Evolutionary conservation across 2,329 filamentous ascomycete species (phyloP).

Genomic region (Clathrospora elynae): DNA sequence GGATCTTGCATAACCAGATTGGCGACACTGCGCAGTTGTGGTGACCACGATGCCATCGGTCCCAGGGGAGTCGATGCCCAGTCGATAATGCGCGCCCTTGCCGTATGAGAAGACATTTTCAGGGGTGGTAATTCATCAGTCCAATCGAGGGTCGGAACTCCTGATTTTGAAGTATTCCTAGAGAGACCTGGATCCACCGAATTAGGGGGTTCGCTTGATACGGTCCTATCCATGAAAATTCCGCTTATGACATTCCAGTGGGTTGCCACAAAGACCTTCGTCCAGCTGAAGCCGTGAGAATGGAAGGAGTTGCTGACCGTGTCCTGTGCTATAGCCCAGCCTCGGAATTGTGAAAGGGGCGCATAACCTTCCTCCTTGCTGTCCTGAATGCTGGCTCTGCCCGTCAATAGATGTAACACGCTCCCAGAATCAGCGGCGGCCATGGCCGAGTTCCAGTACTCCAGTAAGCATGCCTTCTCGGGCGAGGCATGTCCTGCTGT

Average conservation of each 20-base stretch:
- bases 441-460: conserved; percentile 34
- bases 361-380: not conserved
- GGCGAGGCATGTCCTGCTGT: not conserved
- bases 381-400: not conserved
- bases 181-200: not conserved
- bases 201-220: not conserved
- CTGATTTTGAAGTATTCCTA: conserved; percentile 8
- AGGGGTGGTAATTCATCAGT: conserved; percentile 21
- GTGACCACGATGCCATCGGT: conserved; percentile 71
- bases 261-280: conserved; percentile 17
- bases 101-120: conserved; percentile 14
- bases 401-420: conserved; percentile 16
- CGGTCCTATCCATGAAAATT: not conserved
- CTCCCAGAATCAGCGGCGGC: conserved; percentile 11
- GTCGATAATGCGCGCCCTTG: conserved; percentile 62
- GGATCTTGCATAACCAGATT: conserved; percentile 70
- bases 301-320: conserved; percentile 3
- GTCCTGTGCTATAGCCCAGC: conserved; percentile 19
- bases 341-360: conserved; percentile 18
- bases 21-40: conserved; percentile 73
- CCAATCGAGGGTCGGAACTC: conserved; percentile 21
- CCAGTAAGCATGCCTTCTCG: conserved; percentile 2
- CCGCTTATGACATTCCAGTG: conserved; percentile 34
- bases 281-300: conserved; percentile 20
- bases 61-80: conserved; percentile 75